Base-by-base conservation (phyloP, 768 basidiomycete species). In the Nidularia sp. region DNA sequence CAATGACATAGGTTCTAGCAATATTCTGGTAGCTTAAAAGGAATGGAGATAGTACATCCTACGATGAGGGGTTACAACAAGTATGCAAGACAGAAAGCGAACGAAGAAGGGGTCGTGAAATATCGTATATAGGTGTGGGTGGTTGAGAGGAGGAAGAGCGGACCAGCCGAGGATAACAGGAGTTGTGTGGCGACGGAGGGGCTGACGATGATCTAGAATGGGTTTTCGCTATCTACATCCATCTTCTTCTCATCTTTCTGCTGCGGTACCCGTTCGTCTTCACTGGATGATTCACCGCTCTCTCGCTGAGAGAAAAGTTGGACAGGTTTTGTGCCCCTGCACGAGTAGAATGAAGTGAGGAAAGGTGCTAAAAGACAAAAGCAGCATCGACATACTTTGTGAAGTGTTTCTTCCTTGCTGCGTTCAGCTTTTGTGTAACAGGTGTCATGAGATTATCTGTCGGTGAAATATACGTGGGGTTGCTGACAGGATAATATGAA, bases 381-480 rank as follows among this genome's bases (percentile, higher is more conserved):
- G 8, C 34, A 18, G 49, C 47, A 2, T 36, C 43, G n/a, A 33
- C 86, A 35, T 57, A 96, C 96, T 93, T 97, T 53, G 68, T 74
- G 65, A 97, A 98, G 62, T 92, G 93, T 70, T 93, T 92, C 79
- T 96, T 94, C 79, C 84, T 95, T 2, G 88, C 88, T 13, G 89
- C 90, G 47, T 77, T 88, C 49, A 98, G 79, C 69, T 98, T 98
- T 70, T 94, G 88, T 5, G 94, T 90, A 66, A 84, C 85, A 2
- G 96, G 96, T 2, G 93, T 96, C 78, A 98, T 84, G 69, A 98
- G 77, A 65, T 89, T 91, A 68, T 99, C 96, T 6, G 96, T 97
- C 2, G 96, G 96, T 13, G 96, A 98, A 62, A 95, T 76, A 63
- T 83, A 93, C 34, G 83, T 83, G 18, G 91, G 88, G 67, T 97